Base-by-base conservation (phyloP, 352 stramenopile species). In the Aphanomyces cochlioides region DNA sequence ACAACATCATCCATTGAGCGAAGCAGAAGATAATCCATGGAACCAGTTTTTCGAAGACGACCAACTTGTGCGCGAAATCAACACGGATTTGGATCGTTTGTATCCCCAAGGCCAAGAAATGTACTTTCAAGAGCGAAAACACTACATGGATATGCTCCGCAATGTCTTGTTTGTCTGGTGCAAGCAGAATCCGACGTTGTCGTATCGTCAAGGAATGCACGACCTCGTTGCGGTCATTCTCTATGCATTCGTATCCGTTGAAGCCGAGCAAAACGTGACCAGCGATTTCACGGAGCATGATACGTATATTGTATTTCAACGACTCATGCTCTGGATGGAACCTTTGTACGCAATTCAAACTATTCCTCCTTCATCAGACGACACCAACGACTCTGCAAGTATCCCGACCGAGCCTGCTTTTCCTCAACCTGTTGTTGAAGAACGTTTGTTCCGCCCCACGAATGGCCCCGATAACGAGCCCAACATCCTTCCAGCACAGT, bases 141-240 rank as follows among this genome's bases (percentile, higher is more conserved):
- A 43, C 13, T 90, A 85, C 56, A 60, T 91, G 36, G 82, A 68
- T 41, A 80, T 85, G 36, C 68, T 94, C 71, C 83, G 84, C 12
- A 79, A 90, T 68, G 84, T 92, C 38, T 77, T 94, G 4, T 94
- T 94, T 47, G 81, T 92, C 21, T 94, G 87, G 87, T 92, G 85
- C 72, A 87, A 87, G 47, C 64, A 90, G 56, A 82, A 94, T 57
- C 79, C 87, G 5, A 82, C 90, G 36, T 80, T 94, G 56, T 85
- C 84, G n/a, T 94, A 94, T 47, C 82, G 86, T 28, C 86, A 94
- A 71, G 86, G 86, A 7, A 94, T 94, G 86, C 86, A 94, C 66
- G 86, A 94, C 58, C 83, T 94, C 56, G 83, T 80, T 2, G 84
- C 84, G 0, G 84, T 94, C 7, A 81, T 94, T 36, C 79, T 94